Evolutionary conservation across 805 yeast species (phyloP), one percentile per base, ranked within the genome.

Genomic region (Ogataea saltuana): DNA sequence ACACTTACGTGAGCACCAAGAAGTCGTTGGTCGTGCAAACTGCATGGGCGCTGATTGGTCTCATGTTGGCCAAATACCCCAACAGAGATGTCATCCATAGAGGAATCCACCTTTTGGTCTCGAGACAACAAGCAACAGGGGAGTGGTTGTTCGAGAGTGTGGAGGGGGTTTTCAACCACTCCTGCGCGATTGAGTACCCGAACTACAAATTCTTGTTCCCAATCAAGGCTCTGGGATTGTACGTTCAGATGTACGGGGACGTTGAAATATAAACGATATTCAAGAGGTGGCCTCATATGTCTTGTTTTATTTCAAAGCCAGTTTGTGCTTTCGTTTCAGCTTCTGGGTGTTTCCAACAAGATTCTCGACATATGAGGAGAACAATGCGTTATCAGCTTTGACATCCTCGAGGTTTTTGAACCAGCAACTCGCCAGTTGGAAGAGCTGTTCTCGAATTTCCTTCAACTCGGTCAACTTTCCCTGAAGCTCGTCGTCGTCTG

Each of bases 141-240:
- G 93, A 88, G 50, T 93, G 95, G 88, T 69, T 74, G 43, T 81
- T 77, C 56, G 96, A 91, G 56, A 85, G 79, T 22, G 81, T 86
- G 20, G 98, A 91, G 65, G 99, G 99, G 33, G 97, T 93, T 0
- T 93, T 93, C 73, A 93, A 93, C 63, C 97, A 93, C 60, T 80
- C 88, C 1, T 75, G 69, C 69, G 96, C 93, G 2, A 93, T 93
- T 58, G 98, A 93, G 64, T 93, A 93, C 62, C 98, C 98, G 29
- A 87, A 88, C 57, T 93, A 93, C 66, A 81, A 85, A 66, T 91
- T 83, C 57, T 69, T 88, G 45, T 93, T 93, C 64, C 84, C 97
- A 1, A 85, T 91, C 54, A 93, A 93, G 65, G 99, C 99, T 0
- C 68, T 93, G 32, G 98, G 98, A 1, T 70, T 91, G 55, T 89